A percentile compares a stretch with the other conserved stretches of the same genome.
Evolutionary conservation across 306 rosid species (phyloP).

Genomic region (Inga oerstediana): DNA sequence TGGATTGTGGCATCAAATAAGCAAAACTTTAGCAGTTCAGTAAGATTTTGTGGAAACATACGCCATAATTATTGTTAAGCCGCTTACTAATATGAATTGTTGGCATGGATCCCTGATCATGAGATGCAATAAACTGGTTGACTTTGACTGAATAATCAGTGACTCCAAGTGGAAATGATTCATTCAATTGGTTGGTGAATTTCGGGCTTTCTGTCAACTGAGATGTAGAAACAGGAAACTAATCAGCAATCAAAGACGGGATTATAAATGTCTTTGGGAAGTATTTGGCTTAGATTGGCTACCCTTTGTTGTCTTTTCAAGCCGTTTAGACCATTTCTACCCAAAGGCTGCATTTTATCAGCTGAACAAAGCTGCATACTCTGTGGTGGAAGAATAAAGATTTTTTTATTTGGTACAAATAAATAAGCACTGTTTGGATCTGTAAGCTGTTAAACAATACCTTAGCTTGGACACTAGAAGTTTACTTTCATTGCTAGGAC

Average conservation of each 20-base stretch:
- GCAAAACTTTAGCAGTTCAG: background rate
- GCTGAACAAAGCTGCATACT: background rate
- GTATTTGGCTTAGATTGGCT: background rate
- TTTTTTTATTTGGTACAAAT: background rate
- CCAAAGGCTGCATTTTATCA: background rate
- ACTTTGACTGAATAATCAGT: background rate
- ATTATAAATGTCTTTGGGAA: background rate
- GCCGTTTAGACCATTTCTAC: background rate
- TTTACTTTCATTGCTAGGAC: constrained; percentile 1
- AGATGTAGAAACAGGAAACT: background rate
- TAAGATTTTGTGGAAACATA: background rate
- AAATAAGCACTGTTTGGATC: background rate
- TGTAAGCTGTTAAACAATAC: background rate
- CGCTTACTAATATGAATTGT: constrained; percentile 13
- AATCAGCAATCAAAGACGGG: background rate
- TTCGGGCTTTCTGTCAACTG: background rate
- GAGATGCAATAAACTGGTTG: background rate
- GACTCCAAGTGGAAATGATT: background rate
- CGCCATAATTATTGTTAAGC: background rate
- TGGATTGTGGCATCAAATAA: background rate
- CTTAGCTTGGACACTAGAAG: background rate
- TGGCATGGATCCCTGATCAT: background rate
- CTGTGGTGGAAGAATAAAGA: background rate
- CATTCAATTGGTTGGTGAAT: constrained; percentile 1
- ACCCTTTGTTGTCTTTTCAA: background rate